Evolutionary conservation across 2,329 filamentous ascomycete genomes (phyloP).

Genomic region (Sclerotinia borealis): DNA sequence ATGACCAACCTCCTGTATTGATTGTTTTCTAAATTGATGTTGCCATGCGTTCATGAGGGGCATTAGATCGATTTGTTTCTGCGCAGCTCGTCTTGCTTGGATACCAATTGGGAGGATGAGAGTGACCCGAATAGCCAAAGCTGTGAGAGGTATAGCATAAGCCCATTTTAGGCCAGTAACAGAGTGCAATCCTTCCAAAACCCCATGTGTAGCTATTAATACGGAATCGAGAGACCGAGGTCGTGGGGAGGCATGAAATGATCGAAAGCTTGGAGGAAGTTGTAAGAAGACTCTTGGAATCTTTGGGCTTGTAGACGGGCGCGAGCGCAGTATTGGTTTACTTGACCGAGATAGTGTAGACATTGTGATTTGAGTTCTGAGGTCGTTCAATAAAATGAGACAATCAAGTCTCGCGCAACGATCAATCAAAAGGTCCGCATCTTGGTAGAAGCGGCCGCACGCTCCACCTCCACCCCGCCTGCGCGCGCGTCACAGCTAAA

Average conservation of each 20-base stretch:
- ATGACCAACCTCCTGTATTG: constrained; percentile 25
- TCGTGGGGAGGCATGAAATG: constrained; percentile 45
- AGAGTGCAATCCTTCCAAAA: constrained; percentile 46
- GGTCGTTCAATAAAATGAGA: not conserved
- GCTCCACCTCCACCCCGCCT: not conserved
- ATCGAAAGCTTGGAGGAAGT: constrained; percentile 32
- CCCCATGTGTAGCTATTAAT: constrained; percentile 38
- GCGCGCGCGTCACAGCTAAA: constrained; percentile 11
- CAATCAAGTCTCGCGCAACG: not conserved
- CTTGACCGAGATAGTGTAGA: not conserved
- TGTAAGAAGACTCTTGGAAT: constrained; percentile 17
- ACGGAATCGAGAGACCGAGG: constrained; percentile 38
- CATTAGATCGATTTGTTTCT: constrained; percentile 37
- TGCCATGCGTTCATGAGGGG: constrained; percentile 39
- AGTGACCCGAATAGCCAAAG: constrained; percentile 42
- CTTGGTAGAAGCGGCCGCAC: constrained; percentile 5
- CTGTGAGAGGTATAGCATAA: constrained; percentile 47
- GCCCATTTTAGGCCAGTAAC: constrained; percentile 47
- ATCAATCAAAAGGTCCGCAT: not conserved
- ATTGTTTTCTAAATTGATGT: constrained; percentile 25
- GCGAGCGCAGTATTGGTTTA: no score
- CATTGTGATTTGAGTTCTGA: not conserved
- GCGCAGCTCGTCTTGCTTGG: constrained; percentile 35
- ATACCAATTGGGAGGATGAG: constrained; percentile 43
- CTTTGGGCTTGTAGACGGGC: not conserved